These are phyloP conservation scores for Nyctanthes arbortristis DNA, from an alignment of 257 asterid species.

Conservation along the genomic window DNA sequence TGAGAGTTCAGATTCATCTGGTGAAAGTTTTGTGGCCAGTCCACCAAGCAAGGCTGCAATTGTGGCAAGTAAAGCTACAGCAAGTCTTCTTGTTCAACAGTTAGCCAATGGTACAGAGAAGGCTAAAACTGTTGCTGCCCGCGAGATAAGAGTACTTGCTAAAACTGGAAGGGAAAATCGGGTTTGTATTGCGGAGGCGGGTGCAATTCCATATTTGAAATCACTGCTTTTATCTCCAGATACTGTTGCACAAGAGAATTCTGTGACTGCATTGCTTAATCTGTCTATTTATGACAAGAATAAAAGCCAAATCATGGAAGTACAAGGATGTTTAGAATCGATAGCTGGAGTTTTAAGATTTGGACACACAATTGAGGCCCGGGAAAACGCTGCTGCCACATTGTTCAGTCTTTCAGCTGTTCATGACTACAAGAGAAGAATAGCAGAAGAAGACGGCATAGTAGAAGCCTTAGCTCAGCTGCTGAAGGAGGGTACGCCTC, in stretches of 20 bases:
- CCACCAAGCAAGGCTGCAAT: constrained; percentile 62
- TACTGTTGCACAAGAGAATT: constrained; percentile 80
- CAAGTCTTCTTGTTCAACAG: constrained; percentile 57
- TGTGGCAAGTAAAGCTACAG: constrained; percentile 76
- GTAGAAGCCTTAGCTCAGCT: constrained; percentile 65
- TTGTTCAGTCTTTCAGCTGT: constrained; percentile 91
- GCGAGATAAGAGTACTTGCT: constrained; percentile 78
- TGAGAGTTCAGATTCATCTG: constrained; percentile 52
- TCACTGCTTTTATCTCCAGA: constrained; percentile 55
- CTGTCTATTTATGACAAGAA: constrained; percentile 83
- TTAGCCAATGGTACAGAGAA: constrained; percentile 58
- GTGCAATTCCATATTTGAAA: constrained; percentile 73
- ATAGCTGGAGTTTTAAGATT: constrained; percentile 64
- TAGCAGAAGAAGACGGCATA: constrained; percentile 75
- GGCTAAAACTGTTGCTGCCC: constrained; percentile 73
- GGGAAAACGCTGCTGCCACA: constrained; percentile 95
- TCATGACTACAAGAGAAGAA: constrained; percentile 76
- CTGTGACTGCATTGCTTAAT: constrained; percentile 86
- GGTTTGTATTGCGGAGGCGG: constrained; percentile 82
- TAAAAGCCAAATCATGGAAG: constrained; percentile 72
- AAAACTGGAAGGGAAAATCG: constrained; percentile 76
- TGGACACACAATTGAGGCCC: constrained; percentile 79
- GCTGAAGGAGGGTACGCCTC: constrained; percentile 65
- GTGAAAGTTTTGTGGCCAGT: constrained; percentile 33
- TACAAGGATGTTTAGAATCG: constrained; percentile 66